Conservation (phyloP, 495 filamentous ascomycete species). For the Penicillium cosmopolitanum region DNA sequence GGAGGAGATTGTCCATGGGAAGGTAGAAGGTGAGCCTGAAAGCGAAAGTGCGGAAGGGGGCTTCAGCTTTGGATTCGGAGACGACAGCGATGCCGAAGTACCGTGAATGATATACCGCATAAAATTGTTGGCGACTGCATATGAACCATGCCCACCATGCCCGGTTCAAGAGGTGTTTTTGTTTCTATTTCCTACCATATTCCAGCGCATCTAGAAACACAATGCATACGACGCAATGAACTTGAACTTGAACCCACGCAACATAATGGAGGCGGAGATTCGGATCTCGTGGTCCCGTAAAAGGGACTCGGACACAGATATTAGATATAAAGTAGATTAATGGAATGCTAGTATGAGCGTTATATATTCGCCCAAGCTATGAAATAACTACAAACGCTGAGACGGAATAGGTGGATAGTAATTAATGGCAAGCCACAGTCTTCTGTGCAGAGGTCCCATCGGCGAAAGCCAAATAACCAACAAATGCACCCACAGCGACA, state of each 20-base stretch:
- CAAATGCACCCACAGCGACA: slow-evolving; percentile 83
- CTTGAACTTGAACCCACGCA: neutral
- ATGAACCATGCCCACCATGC: neutral
- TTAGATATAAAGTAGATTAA: neutral
- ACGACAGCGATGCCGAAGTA: slow-evolving; percentile 62
- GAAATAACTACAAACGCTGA: neutral
- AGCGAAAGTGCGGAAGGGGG: slow-evolving; percentile 52
- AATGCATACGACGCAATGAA: neutral
- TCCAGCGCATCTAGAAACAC: neutral
- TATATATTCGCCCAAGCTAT: neutral
- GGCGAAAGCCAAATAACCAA: slow-evolving; percentile 86
- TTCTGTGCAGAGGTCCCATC: slow-evolving; percentile 69
- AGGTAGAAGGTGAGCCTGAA: slow-evolving; percentile 43
- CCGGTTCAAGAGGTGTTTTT: neutral
- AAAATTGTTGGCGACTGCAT: neutral
- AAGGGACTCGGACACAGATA: neutral
- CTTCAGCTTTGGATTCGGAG: slow-evolving; percentile 85
- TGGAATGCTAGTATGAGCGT: neutral
- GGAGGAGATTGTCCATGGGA: slow-evolving; percentile 69
- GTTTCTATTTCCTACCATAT: neutral
- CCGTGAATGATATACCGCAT: slow-evolving; percentile 34
- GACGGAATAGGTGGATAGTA: neutral
- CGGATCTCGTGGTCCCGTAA: neutral
- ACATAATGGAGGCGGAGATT: neutral
- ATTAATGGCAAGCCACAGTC: slow-evolving; percentile 87